These are phyloP conservation scores for Tremella fuciformis DNA, from an alignment of 768 basidiomycete species.

Conservation along the genomic window DNA sequence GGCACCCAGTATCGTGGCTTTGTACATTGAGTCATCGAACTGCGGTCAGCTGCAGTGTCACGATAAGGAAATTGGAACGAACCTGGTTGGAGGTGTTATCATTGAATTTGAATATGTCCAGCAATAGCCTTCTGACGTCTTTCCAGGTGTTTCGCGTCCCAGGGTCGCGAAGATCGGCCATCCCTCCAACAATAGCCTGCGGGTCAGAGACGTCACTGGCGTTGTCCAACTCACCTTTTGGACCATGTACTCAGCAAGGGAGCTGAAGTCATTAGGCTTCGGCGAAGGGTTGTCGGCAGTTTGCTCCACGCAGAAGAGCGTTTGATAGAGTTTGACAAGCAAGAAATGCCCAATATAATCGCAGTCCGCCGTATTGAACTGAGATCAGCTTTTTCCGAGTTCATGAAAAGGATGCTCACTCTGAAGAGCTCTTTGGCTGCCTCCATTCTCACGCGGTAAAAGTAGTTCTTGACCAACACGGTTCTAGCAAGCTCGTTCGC, in stretches of 20 bases:
- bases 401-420: constrained; percentile 54
- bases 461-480: constrained; percentile 90
- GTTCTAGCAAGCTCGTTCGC: constrained; percentile 83
- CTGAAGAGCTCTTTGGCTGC: constrained; percentile 79
- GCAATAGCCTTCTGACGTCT: constrained; percentile 79
- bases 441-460: constrained; percentile 91
- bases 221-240: constrained; percentile 83
- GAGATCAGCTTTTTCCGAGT: constrained; percentile 8
- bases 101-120: constrained; percentile 90
- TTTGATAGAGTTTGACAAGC: constrained; percentile 88
- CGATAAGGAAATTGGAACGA: constrained; percentile 44
- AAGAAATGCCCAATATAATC: constrained; percentile 92
- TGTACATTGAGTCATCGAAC: constrained; percentile 89
- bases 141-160: constrained; percentile 78
- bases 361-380: constrained; percentile 80
- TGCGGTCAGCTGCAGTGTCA: constrained; percentile 44
- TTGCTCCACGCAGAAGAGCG: constrained; percentile 61
- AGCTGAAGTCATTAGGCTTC: constrained; percentile 83
- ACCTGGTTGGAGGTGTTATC: constrained; percentile 90
- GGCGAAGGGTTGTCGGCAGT: constrained; percentile 55
- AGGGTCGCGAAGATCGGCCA: constrained; percentile 70
- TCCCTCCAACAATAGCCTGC: constrained; percentile 69
- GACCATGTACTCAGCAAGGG: constrained; percentile 88
- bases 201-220: constrained; percentile 10
- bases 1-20: constrained; percentile 78